phyloP scores from a whole-genome alignment of 2,329 filamentous ascomycete species.

The Neonectria ditissima region DNA sequence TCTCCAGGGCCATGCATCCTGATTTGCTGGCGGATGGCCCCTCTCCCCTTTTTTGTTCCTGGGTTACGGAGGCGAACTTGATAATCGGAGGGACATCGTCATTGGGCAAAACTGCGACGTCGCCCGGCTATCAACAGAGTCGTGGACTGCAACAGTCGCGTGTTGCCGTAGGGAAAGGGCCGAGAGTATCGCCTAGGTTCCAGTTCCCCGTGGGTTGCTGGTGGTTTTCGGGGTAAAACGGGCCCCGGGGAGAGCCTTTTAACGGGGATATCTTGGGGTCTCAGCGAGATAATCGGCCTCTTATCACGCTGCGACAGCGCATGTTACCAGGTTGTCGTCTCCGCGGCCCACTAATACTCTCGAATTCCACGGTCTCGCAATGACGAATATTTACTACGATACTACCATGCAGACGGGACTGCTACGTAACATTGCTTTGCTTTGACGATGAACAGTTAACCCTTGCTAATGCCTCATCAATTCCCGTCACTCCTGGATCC shows the following conservation, averaged over 20 bases:
- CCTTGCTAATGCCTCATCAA: no score
- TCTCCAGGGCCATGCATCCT: not conserved
- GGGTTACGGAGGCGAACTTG: not conserved
- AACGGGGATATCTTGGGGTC: constrained; percentile 1
- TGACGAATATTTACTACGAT: not conserved
- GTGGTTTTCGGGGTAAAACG: constrained; percentile 34
- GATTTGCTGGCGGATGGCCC: no score
- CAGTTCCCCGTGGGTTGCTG: constrained; percentile 32
- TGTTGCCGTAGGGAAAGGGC: constrained; percentile 43
- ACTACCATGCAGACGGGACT: not conserved
- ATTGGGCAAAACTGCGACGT: constrained; percentile 6
- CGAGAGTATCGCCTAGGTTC: constrained; percentile 35
- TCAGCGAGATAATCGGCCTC: not conserved
- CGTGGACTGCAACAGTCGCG: constrained; percentile 22
- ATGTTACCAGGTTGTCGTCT: not conserved
- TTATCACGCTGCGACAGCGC: not conserved
- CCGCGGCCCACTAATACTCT: not conserved
- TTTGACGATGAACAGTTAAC: not conserved
- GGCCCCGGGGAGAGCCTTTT: constrained; percentile 6
- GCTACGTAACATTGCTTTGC: not conserved
- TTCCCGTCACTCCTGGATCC: not conserved
- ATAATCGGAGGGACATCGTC: not conserved
- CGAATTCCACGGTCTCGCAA: not conserved
- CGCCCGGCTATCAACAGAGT: constrained; percentile 28
- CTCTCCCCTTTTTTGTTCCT: not conserved